Conservation (phyloP, 1,284 basidiomycete species). For the Spongispora temasekensis region DNA sequence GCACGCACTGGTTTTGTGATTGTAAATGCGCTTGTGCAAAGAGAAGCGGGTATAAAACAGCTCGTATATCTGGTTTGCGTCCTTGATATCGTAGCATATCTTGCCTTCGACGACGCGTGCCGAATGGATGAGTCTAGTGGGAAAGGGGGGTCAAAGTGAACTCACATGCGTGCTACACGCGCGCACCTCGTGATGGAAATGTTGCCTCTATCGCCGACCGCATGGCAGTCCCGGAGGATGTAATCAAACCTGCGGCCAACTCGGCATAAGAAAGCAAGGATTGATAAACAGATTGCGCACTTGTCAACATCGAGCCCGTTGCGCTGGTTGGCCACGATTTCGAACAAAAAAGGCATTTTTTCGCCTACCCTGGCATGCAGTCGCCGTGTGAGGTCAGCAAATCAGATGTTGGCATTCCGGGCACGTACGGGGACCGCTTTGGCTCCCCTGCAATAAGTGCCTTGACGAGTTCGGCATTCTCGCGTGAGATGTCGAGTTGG, state of each 20-base stretch:
- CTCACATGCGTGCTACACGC: background rate
- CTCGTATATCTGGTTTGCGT: conserved; percentile 71
- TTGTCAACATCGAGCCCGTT: conserved; percentile 85
- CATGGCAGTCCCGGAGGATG: conserved; percentile 69
- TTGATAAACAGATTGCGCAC: no score
- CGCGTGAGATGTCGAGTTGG: conserved; percentile 40
- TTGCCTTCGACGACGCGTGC: conserved; percentile 70
- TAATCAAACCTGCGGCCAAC: conserved; percentile 68
- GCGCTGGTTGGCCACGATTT: conserved; percentile 76
- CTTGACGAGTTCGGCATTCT: conserved; percentile 49
- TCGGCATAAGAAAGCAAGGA: no score
- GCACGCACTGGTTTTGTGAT: conserved; percentile 72
- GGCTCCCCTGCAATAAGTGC: conserved; percentile 52
- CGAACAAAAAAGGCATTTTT: conserved; percentile 52
- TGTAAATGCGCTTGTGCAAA: conserved; percentile 75
- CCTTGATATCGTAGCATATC: conserved; percentile 80
- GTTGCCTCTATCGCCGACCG: conserved; percentile 64
- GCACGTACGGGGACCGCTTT: conserved; percentile 38
- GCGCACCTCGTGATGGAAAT: conserved; percentile 45
- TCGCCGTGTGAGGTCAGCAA: background rate
- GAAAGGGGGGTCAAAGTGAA: background rate
- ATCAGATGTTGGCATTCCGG: background rate
- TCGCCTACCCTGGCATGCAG: conserved; percentile 39
- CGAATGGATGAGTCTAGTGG: conserved; percentile 62
- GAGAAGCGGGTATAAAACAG: conserved; percentile 72